phyloP scores from a whole-genome alignment of 371 early-diverging fungal genomes.

The Nematocida ausubeli region DNA sequence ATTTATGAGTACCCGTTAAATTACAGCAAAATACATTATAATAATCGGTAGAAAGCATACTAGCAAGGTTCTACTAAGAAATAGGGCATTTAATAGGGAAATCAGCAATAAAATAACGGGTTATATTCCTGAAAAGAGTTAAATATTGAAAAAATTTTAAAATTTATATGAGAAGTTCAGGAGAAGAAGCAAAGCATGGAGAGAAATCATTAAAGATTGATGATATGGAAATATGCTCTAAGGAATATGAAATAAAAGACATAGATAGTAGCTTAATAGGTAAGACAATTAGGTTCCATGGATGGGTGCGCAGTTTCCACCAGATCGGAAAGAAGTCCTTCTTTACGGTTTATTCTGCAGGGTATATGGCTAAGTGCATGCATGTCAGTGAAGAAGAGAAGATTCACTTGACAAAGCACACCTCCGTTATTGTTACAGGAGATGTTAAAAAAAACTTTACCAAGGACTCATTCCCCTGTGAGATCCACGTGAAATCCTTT shows the following conservation, averaged over 20 bases:
- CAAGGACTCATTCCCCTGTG: slow-evolving; percentile 64
- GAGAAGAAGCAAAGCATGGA: background rate
- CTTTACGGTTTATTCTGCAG: slow-evolving; percentile 62
- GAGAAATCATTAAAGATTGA: background rate
- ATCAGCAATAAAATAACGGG: too few species aligned
- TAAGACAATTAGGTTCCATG: slow-evolving; percentile 58
- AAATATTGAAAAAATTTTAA: too few species aligned
- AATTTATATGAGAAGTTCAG: too few species aligned
- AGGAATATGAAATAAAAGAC: slow-evolving; percentile 36
- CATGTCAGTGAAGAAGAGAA: slow-evolving; percentile 25
- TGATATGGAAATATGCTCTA: background rate
- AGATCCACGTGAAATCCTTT: slow-evolving; percentile 59
- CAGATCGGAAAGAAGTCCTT: slow-evolving; percentile 47
- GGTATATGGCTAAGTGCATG: slow-evolving; percentile 64
- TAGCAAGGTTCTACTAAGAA: too few species aligned
- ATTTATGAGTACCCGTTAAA: too few species aligned
- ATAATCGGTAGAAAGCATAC: too few species aligned
- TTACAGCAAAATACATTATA: too few species aligned
- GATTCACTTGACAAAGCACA: slow-evolving; percentile 59
- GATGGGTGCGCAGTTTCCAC: slow-evolving; percentile 63
- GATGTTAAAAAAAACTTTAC: slow-evolving; percentile 59
- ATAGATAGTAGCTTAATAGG: slow-evolving; percentile 52
- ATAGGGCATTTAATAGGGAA: too few species aligned
- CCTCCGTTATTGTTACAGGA: slow-evolving; percentile 63
- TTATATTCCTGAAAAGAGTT: too few species aligned